Evolutionary conservation across 2,329 filamentous ascomycete species (phyloP), one percentile per base, ranked within the genome.

Genomic region (Sporothrix pallida): DNA sequence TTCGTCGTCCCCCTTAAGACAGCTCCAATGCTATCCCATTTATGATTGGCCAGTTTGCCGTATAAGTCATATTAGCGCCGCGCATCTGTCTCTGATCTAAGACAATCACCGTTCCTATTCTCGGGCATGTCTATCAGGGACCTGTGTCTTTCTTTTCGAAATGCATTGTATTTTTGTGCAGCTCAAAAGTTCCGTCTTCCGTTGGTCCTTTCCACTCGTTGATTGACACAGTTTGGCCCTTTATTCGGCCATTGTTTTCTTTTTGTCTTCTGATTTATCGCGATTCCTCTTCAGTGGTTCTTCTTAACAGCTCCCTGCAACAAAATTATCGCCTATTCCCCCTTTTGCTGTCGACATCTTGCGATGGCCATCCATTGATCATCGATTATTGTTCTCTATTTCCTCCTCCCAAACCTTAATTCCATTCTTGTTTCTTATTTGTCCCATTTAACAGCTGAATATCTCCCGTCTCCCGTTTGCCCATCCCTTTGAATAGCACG

Each of bases 41-140:
- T 42, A 3, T 31, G n/a, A 68, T 20, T 67, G 37, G 44, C 10
- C 20, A 2, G 20, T 6, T 26, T 20, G 23, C 31, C 65, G 65
- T 68, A 46, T 37, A 37, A 68, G 46, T 68, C 46, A 46, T n/a
- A 7, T 37, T 68, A 52, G 46, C 9, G 65, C n/a, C 23, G 12
- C 62, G 9, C 31, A 10, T 26, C 42, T 67, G 42, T 67, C 42
- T 67, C 46, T 31, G 44, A 8, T 37, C 31, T 37, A 20, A 37
- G 7, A 68, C 46, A 31, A n/a, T 23, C 2, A 2, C 46, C 23
- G 44, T 31, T 50, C 10, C 63, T n/a, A 15, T 12, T 50, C 23
- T 50, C 3, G 65, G 46, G 8, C 15, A 31, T 37, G 13, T 68
- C 15, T 56, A 42, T 44, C 23, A 12, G 15, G 9, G 20, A 23